Evolutionary conservation across 2,329 filamentous ascomycete species (phyloP), one percentile per base, ranked within the genome.

Genomic region (Pestalotiopsis sp.): DNA sequence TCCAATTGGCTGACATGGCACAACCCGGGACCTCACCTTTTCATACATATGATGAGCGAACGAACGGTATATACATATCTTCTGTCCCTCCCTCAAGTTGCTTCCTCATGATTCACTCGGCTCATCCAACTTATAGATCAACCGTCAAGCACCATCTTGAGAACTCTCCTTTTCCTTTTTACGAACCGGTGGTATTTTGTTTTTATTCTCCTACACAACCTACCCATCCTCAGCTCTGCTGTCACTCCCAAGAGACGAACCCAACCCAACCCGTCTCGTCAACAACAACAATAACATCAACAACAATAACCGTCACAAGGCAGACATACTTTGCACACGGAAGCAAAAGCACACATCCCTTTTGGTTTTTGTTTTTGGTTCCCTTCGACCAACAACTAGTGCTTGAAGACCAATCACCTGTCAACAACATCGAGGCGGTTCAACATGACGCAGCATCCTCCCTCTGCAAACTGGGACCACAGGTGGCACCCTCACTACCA

Each of bases 381-480:
- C 45, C 20, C 45, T n/a, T 9, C 17, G n/a, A 52, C 7, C 6
- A 39, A 17, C 27, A 13, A 20, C 13, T 20, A 61, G 27, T 61
- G 59, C 31, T 61, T 31, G 27, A 36, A 61, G 27, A 27, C 31
- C 38, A 20, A 61, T 61, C 59, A 61, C n/a, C 20, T 17, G 45
- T n/a, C 45, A 38, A 11, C n/a, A 12, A 61, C 27, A 61, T 31
- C 59, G 13, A n/a, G 25, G 39, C n/a, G 45, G 23, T 3, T 31
- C 56, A 59, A 23, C 74, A 81, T 83, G 68, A 79, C 82, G 75
- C 82, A 85, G 74, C 76, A 83, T 67, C 78, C 83, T 69, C 80
- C 80, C 61, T 75, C 81, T 72, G 80, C 83, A 66, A 81, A 79
- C 79, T 90, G 88, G 89, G 84, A 82, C 74, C 86, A 86, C 73